A percentile compares a stretch with the other conserved stretches of the same genome.
Conservation (phyloP, 805 yeast genomes). For the Teunomyces lycoperdinae region DNA sequence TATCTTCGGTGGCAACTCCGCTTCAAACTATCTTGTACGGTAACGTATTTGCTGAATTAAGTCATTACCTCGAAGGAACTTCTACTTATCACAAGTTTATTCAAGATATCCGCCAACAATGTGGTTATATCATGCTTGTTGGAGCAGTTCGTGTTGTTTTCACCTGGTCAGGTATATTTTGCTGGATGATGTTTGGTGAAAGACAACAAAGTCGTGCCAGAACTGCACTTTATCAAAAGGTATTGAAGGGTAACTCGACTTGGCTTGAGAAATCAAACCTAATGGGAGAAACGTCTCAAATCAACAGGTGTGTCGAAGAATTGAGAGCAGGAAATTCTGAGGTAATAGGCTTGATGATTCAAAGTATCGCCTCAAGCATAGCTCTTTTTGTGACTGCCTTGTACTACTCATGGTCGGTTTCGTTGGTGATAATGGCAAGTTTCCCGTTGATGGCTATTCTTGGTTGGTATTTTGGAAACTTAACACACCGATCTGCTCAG, state of each 20-base stretch:
- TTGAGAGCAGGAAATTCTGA: slow-evolving; percentile 66
- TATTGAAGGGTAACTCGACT: slow-evolving; percentile 44
- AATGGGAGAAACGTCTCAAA: slow-evolving; percentile 62
- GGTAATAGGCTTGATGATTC: slow-evolving; percentile 55
- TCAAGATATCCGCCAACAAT: slow-evolving; percentile 20
- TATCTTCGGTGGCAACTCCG: slow-evolving; percentile 59
- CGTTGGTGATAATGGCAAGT: slow-evolving; percentile 71
- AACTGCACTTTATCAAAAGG: slow-evolving; percentile 35
- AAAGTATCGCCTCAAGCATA: slow-evolving; percentile 50
- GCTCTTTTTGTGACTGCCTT: slow-evolving; percentile 65
- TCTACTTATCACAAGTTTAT: slow-evolving; percentile 26
- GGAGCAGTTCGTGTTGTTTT: slow-evolving; percentile 31
- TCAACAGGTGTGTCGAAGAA: slow-evolving; percentile 74
- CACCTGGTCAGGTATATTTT: slow-evolving; percentile 52
- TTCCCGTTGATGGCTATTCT: slow-evolving; percentile 61
- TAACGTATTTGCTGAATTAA: slow-evolving; percentile 46
- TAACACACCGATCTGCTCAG: slow-evolving; percentile 48
- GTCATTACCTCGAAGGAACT: slow-evolving; percentile 27
- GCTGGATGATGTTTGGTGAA: slow-evolving; percentile 75
- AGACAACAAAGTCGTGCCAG: slow-evolving; percentile 61
- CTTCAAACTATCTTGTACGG: slow-evolving; percentile 66
- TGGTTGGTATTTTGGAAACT: slow-evolving; percentile 49
- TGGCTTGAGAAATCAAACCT: slow-evolving; percentile 68
- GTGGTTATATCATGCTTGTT: slow-evolving; percentile 31
- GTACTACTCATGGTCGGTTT: slow-evolving; percentile 79